Evolutionary conservation across 495 filamentous ascomycete genomes (phyloP).

Genomic region (Annulohypoxylon bovei): DNA sequence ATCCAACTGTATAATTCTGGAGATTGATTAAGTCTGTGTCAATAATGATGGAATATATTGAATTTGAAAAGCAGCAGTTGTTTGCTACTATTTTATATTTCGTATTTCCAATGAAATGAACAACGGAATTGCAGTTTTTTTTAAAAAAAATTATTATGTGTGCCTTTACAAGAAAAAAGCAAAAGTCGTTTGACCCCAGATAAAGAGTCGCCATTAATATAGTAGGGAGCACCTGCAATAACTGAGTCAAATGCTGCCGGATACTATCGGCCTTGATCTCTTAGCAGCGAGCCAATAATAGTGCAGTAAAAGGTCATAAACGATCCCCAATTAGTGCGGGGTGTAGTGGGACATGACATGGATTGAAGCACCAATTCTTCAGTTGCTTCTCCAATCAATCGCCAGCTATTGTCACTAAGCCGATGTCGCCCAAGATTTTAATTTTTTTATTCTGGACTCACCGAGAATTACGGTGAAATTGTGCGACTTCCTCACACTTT

Average conservation of each 20-base stretch:
- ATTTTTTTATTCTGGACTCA: conserved; percentile 23
- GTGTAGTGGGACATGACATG: conserved; percentile 19
- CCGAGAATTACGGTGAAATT: conserved; percentile 25
- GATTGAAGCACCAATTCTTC: background rate
- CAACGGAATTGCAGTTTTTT: background rate
- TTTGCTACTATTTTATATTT: background rate
- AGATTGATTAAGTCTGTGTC: too few relatives aligned
- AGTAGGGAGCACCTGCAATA: background rate
- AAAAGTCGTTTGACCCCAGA: too few relatives aligned
- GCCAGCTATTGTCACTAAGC: conserved; percentile 27
- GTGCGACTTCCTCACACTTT: background rate
- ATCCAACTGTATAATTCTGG: too few relatives aligned
- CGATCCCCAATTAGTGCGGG: conserved; percentile 31
- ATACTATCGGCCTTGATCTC: conserved; percentile 6
- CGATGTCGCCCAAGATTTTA: conserved; percentile 37
- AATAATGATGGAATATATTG: background rate
- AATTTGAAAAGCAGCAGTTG: background rate
- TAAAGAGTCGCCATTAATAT: too few relatives aligned
- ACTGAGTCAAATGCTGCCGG: background rate
- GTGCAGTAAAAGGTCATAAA: conserved; percentile 21
- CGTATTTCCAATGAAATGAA: background rate
- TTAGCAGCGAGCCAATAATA: conserved; percentile 21
- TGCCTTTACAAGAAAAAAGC: too few relatives aligned
- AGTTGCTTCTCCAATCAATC: conserved; percentile 32
- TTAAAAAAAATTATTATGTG: too few relatives aligned